Evolutionary conservation across 1,284 basidiomycete species (phyloP).

Genomic region (Xerocomus amazonicus): DNA sequence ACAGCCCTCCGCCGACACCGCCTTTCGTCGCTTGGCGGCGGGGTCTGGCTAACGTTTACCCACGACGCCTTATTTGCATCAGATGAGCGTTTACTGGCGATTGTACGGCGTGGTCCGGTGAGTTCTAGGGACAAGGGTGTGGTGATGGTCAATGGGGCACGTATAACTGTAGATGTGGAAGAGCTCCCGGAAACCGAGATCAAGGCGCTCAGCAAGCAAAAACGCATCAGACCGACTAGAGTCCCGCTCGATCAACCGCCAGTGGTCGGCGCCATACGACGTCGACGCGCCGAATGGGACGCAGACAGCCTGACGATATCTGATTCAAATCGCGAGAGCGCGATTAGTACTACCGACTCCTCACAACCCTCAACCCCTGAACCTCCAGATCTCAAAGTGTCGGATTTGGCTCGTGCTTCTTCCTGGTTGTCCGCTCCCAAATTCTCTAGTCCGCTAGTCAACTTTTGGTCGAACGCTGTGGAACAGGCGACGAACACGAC

Average conservation of each 20-base stretch:
- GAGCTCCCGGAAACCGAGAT: constrained; percentile 89
- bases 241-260: constrained; percentile 92
- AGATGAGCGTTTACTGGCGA: constrained; percentile 70
- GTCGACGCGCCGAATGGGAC: constrained; percentile 65
- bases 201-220: constrained; percentile 77
- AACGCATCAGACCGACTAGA: constrained; percentile 82
- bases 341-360: constrained; percentile 31
- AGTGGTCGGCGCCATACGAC: constrained; percentile 68
- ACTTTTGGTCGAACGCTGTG: constrained; percentile 71
- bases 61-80: constrained; percentile 79
- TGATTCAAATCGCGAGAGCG: constrained; percentile 14
- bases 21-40: constrained; percentile 85
- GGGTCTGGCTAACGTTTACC: constrained; percentile 93
- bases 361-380: constrained; percentile 22
- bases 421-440: constrained; percentile 54
- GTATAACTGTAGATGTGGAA: constrained; percentile 85
- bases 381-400: constrained; percentile 14
- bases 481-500: constrained; percentile 70
- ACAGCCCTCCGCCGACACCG: constrained; percentile 85
- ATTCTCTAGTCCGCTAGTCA: constrained; percentile 66
- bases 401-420: constrained; percentile 7
- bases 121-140: constrained; percentile 67
- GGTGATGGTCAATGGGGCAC: constrained; percentile 89
- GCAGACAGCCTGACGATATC: constrained; percentile 32
- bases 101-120: constrained; percentile 71